Evolutionary conservation across 345 rosid species (phyloP), one percentile per base, ranked within the genome.

Genomic region (Boechera retrofracta): DNA sequence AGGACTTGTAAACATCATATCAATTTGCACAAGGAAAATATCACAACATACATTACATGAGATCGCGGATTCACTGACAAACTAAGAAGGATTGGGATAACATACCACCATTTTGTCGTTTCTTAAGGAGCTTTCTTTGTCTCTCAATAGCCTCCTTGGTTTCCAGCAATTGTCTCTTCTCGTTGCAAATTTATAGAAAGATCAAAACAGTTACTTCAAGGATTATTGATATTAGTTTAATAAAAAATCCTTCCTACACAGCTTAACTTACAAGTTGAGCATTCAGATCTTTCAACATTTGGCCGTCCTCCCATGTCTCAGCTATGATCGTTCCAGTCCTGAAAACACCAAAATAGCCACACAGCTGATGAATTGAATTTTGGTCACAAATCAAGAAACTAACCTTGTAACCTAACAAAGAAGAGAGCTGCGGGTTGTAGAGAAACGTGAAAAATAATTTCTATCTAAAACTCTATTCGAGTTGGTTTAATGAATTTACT

Each of bases 261-360:
- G 42, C 13, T 60, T 42, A 69, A 84, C 96, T 39, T 83, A 96
- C 99, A 64, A 96, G 97, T 77, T 93, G 96, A 81, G 85, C 77
- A 86, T 96, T 96, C 79, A 96, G 69, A 86, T 96, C 99, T 84
- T 93, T 96, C 80, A 96, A 83, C 47, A 87, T 86, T 80, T 91
- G 99, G 58, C 99, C 99, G 71, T 96, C 99, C 84, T 96, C 99
- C 99, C 99, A 96, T 2, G 97, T 91, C 86, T 96, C 99, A 77
- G 98, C 86, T 80, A 96, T 88, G 80, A 96, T 80, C 16, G 99
- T 93, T 79, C 99, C 99, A 51, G 99, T 92, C 88, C 99, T 96
- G 87, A 82, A 79, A 77, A 60, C 44, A 63, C 77, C 73, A 77
- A 52, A 39, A 70, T n/a, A 54, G 55, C 31, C 32, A 61, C 66